phyloP scores from a whole-genome alignment of 768 basidiomycete species.

The Sporobolomyces pararoseus region DNA sequence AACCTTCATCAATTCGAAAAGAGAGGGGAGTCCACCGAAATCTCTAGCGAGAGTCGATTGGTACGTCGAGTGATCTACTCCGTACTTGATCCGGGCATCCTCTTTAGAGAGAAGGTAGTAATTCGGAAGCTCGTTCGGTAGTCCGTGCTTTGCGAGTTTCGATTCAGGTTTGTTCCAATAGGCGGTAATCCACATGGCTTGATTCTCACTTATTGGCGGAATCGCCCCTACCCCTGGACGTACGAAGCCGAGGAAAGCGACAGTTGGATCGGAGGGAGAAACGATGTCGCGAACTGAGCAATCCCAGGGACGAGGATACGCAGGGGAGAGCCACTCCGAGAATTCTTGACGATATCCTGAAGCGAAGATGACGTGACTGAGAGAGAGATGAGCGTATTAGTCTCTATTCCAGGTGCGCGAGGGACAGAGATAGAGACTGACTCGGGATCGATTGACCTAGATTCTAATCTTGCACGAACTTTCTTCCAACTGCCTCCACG shows the following conservation, averaged over 20 bases:
- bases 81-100: conserved; percentile 58
- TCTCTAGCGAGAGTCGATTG: conserved; percentile 61
- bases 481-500: conserved; percentile 51
- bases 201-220: conserved; percentile 58
- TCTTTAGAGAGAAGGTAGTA: conserved; percentile 59
- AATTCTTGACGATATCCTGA: conserved; percentile 51
- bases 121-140: conserved; percentile 54
- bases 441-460: conserved; percentile 54
- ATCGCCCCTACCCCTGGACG: conserved; percentile 50
- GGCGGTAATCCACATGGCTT: conserved; percentile 60
- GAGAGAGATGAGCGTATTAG: too few species aligned
- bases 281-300: conserved; percentile 54
- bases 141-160: conserved; percentile 47
- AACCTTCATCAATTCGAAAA: conserved; percentile 55
- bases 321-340: conserved; percentile 51
- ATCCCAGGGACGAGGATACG: conserved; percentile 53
- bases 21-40: conserved; percentile 57
- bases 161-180: conserved; percentile 50
- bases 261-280: conserved; percentile 13
- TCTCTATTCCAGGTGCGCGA: too few species aligned
- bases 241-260: conserved; percentile 51
- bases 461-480: conserved; percentile 49
- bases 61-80: conserved; percentile 60
- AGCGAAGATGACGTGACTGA: conserved; percentile 32
- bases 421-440: conserved; percentile 1